phyloP scores from a whole-genome alignment of 768 basidiomycete species.

The Tubosaeta sp. region DNA sequence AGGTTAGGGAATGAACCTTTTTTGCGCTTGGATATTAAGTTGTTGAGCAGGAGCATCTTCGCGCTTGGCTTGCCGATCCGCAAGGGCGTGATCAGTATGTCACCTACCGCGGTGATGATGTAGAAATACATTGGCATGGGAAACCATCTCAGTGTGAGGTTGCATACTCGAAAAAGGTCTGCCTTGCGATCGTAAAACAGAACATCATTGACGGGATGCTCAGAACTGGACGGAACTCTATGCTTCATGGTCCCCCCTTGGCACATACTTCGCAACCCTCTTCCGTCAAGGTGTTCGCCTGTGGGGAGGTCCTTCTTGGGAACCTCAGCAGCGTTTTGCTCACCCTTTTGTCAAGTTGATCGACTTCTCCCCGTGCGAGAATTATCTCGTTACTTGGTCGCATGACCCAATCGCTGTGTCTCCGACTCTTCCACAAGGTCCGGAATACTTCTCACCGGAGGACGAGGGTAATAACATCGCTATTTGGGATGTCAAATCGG shows the following conservation, averaged over 20 bases:
- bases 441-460: slow-evolving; percentile 83
- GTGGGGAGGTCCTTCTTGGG: slow-evolving; percentile 93
- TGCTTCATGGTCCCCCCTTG: slow-evolving; percentile 93
- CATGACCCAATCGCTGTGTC: slow-evolving; percentile 87
- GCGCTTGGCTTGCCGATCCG: slow-evolving; percentile 90
- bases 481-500: slow-evolving; percentile 98
- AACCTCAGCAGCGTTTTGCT: slow-evolving; percentile 84
- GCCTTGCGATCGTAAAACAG: slow-evolving; percentile 8
- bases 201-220: slow-evolving; percentile 9
- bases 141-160: slow-evolving; percentile 83
- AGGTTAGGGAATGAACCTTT: slow-evolving; percentile 42
- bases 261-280: slow-evolving; percentile 91
- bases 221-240: slow-evolving; percentile 97
- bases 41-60: slow-evolving; percentile 76
- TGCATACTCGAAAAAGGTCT: slow-evolving; percentile 71
- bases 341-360: slow-evolving; percentile 94
- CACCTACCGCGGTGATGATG: slow-evolving; percentile 89
- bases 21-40: slow-evolving; percentile 5
- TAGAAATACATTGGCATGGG: slow-evolving; percentile 89
- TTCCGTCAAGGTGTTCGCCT: slow-evolving; percentile 94
- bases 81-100: slow-evolving; percentile 95
- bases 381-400: slow-evolving; percentile 97
- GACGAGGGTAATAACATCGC: slow-evolving; percentile 97
- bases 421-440: slow-evolving; percentile 75
- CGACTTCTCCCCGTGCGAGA: slow-evolving; percentile 96